A percentile compares a stretch with the other conserved stretches of the same genome.
These are phyloP conservation scores for Diaporthe capsici DNA, from an alignment of 2,329 filamentous ascomycete genomes.

Conservation along the genomic window DNA sequence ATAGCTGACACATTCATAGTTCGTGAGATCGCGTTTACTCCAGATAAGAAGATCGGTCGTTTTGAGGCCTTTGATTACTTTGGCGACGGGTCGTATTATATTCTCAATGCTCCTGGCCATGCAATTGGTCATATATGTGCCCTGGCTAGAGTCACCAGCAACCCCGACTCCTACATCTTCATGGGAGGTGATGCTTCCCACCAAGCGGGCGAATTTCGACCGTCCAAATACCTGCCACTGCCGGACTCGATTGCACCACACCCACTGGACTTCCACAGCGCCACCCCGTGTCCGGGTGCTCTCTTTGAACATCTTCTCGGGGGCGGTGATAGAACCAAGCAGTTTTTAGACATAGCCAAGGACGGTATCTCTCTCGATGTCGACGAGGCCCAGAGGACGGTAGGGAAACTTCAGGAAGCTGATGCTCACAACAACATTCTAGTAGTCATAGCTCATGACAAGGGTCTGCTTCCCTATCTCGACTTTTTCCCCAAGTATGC, in stretches of 20 bases:
- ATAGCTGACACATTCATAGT: conserved; percentile 33
- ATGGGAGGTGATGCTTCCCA: conserved; percentile 60
- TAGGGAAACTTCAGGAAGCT: conserved; percentile 60
- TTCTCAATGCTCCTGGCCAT: conserved; percentile 41
- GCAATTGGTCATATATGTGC: conserved; percentile 46
- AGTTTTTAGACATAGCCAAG: conserved; percentile 49
- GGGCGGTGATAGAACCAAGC: conserved; percentile 46
- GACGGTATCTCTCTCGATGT: conserved; percentile 46
- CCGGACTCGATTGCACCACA: conserved; percentile 52
- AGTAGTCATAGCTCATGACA: conserved; percentile 63
- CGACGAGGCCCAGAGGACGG: conserved; percentile 53
- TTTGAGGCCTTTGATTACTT: conserved; percentile 41
- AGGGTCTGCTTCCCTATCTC: conserved; percentile 56
- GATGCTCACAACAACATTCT: conserved; percentile 61
- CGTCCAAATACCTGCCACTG: conserved; percentile 51
- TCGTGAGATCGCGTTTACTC: conserved; percentile 46
- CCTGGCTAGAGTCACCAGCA: conserved; percentile 54
- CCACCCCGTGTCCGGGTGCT: conserved; percentile 56
- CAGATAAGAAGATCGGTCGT: conserved; percentile 44
- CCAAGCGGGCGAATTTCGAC: conserved; percentile 55
- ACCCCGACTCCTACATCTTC: conserved; percentile 55
- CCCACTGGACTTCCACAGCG: conserved; percentile 51
- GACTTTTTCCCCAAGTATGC: conserved; percentile 65
- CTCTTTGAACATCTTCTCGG: conserved; percentile 56
- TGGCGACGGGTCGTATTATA: conserved; percentile 38